Evolutionary conservation across 1,139 yeast species (phyloP), one percentile per base, ranked within the genome.

Genomic region (Saccharomyces hybrid): DNA sequence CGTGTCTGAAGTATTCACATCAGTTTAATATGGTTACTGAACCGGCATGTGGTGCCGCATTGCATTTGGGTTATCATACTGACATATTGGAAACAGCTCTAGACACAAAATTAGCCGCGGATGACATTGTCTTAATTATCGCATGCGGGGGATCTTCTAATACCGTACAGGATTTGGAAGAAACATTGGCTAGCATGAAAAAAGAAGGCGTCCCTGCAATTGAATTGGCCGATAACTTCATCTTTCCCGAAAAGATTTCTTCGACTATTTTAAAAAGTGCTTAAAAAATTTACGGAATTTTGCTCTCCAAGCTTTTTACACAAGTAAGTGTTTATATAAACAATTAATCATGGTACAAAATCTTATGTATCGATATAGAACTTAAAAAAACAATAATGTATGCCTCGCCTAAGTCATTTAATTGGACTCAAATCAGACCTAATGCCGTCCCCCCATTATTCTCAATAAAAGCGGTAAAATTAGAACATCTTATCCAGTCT

Each of bases 21-120:
- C 78, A 75, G 46, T 78, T 74, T 56, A 75, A 76, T 42, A 71
- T 77, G 51, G 71, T 83, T 7, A 81, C 83, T 0, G 91, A 85
- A 64, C 89, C 90, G 0, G 89, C 91, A 0, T 85, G 91, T 71
- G 90, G 89, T 9, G 90, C 88, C 1, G 78, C 89, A 0, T 61
- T 85, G 31, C 79, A 84, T 16, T 70, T 79, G 7, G 74, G 78
- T 2, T 80, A 80, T 63, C 69, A 76, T 50, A 62, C 68, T 6
- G 71, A 72, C 7, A 60, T 75, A 26, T 60, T 80, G 25, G 66
- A 66, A 47, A 61, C 65, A 11, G 62, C 66, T 31, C 67, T 75
- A 46, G 70, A 69, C 0, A 29, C 48, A 4, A 63, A 72, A 27
- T 67, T 80, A 53, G 55, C 61, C 0, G 54, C 69, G 1, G 80